Evolutionary conservation across 306 rosid species (phyloP).

Genomic region (Rosa persica): DNA sequence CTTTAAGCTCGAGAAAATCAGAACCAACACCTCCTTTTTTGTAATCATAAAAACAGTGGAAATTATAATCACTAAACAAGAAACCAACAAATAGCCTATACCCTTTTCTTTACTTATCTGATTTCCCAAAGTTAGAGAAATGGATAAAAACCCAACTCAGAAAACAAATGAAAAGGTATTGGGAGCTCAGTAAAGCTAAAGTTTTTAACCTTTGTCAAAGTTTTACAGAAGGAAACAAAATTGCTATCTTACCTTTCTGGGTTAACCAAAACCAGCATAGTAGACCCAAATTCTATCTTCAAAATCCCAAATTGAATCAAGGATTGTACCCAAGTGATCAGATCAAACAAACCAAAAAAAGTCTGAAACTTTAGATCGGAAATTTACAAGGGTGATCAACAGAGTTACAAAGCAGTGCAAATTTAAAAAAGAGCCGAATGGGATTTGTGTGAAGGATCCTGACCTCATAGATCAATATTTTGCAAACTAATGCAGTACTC

Average conservation of each 20-base stretch:
- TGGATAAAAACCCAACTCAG: not conserved
- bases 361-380: constrained; percentile 25
- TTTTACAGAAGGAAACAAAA: constrained; percentile 6
- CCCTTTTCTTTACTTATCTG: not conserved
- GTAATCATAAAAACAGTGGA: constrained; percentile 30
- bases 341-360: constrained; percentile 28
- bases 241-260: constrained; percentile 21
- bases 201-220: constrained; percentile 5
- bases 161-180: not conserved
- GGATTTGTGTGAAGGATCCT: constrained; percentile 35
- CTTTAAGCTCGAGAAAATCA: not conserved
- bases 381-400: constrained; percentile 24
- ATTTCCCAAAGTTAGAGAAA: constrained; percentile 8
- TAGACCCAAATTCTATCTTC: constrained; percentile 12
- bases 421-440: constrained; percentile 34
- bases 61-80: not conserved
- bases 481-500: too few species aligned
- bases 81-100: not conserved
- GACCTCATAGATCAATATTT: too few species aligned
- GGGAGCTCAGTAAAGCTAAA: not conserved
- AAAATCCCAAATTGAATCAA: constrained; percentile 14
- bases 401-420: constrained; percentile 8
- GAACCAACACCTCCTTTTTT: constrained; percentile 16
- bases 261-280: constrained; percentile 25
- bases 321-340: constrained; percentile 17